Percentiles rank a stretch among this genome's conserved stretches.
Conservation (phyloP, 2,329 filamentous ascomycete species). For the Nakataea oryzae region DNA sequence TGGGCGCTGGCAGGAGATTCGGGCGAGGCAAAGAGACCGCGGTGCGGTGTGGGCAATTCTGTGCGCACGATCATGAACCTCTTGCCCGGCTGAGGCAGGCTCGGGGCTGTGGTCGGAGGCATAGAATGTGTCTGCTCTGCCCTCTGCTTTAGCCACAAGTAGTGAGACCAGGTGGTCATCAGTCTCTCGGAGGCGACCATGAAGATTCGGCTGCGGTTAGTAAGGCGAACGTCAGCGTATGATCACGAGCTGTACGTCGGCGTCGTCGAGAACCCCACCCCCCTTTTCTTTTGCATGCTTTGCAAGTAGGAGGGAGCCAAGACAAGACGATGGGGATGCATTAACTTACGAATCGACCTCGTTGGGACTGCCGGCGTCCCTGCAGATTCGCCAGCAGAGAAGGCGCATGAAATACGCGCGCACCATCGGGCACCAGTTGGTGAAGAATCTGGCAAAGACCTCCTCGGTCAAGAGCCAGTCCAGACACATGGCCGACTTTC, state of each 20-base stretch:
- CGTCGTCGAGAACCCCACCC: no score
- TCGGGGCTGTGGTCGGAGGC: conserved; percentile 68
- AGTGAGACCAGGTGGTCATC: conserved; percentile 67
- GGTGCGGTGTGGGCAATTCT: conserved; percentile 43
- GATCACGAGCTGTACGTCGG: no score
- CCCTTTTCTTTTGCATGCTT: no score
- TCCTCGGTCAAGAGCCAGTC: conserved; percentile 66
- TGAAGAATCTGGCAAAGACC: conserved; percentile 74
- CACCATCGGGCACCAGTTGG: conserved; percentile 94
- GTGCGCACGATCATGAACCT: conserved; percentile 82
- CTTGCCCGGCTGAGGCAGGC: conserved; percentile 73
- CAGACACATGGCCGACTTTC: conserved; percentile 61
- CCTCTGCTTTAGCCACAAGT: conserved; percentile 61
- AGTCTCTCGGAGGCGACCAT: conserved; percentile 56
- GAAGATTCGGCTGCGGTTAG: conserved; percentile 52
- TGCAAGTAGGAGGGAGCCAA: not conserved
- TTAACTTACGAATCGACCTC: conserved; percentile 55
- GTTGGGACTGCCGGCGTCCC: conserved; percentile 58
- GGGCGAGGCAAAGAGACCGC: conserved; percentile 23
- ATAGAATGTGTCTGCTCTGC: conserved; percentile 45
- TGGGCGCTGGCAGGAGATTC: conserved; percentile 4
- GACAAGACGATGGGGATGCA: not conserved
- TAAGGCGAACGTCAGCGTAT: no score
- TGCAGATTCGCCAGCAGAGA: conserved; percentile 78
- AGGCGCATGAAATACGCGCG: conserved; percentile 86